Base-by-base conservation (phyloP, 2,329 filamentous ascomycete species). In the Ceratocystis diversiconidia region DNA sequence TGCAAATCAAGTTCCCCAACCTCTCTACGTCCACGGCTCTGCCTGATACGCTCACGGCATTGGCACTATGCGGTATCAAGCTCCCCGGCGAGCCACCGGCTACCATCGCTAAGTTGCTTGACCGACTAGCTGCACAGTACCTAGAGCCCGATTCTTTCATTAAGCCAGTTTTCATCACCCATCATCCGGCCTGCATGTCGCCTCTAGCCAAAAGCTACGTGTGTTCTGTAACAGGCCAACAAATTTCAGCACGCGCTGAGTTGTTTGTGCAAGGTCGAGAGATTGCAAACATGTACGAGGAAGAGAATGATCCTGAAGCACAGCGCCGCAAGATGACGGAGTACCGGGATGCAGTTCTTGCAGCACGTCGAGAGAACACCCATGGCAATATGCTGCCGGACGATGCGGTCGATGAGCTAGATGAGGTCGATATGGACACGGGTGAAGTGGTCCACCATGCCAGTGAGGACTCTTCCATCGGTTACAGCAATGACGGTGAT, bases 281-380 rank as follows among this genome's bases (percentile, higher is more conserved):
- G 73, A 81, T 96, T 41, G 90, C 92, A 68, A 99, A 99, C 75
- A 95, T 92, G 78, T 99, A 99, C 74, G 94, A 99, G 74, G 94
- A 99, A 76, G 94, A 99, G 74, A 99, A 99, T 74, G 89, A 90
- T 63, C 94, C 94, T 0, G 85, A 88, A 64, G 88, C 87, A 71
- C 94, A 99, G 76, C 82, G 89, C 59, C 80, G 82, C 65, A 99
- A 99, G 75, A 91, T 99, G 69, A 75, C 85, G 60, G 80, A 76
- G 8, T 81, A 85, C 70, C 74, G 76, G 32, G 69, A 73, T 70
- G 62, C 70, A 71, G 43, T 64, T 36, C 63, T 63, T 8, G 46
- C 60, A 19, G 67, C 63, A 19, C 59, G 64, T 12, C 59, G 60
- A 1, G 71, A 74, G 48, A 75, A 73, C 3, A 69, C 69, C 17